Evolutionary conservation across 768 basidiomycete genomes (phyloP), one percentile per base, ranked within the genome.

Genomic region (Lentinula sp.): DNA sequence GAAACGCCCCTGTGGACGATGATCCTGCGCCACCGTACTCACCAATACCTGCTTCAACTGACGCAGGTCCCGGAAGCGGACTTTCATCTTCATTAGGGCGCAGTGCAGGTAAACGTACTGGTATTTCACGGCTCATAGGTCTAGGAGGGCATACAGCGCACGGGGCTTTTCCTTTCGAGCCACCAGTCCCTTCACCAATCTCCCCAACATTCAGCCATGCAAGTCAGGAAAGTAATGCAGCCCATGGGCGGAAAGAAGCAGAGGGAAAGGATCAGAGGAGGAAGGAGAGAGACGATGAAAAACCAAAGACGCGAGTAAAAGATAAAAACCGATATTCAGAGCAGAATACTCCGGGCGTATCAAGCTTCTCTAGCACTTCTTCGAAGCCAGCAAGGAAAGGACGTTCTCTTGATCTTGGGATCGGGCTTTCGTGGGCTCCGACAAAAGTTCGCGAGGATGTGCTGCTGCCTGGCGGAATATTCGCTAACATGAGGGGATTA

Each of bases 371-470:
- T 43, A 15, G 37, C 15, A 16, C n/a, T 18, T 15, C 23, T 4
- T 32, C 18, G 15, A 72, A 79, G 39, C 77, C 78, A 1, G 79
- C 79, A 32, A 73, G 76, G 5, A 88, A 86, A 68, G 87, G 88
- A 1, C 85, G 87, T 28, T 90, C 88, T 28, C 71, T 91, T 40
- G 89, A 90, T 69, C 79, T 90, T 8, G 84, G 84, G 2, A 70
- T 90, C 15, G 87, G 86, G 5, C 75, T 91, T 46, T 74, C 86
- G 13, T 90, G 89, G 89, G 89, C 88, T 3, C 86, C 89, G 21
- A 78, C 80, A 37, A 85, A 76, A 63, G 77, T 91, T 62, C 79
- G 81, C 54, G 87, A 89, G 68, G 84, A 86, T 43, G 82, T 84
- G n/a, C 70, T 91, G 37, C 70, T 88, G 63, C 84, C 84, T 16